Conservation (phyloP, 1,284 basidiomycete genomes). For the Ustilago tritici region DNA sequence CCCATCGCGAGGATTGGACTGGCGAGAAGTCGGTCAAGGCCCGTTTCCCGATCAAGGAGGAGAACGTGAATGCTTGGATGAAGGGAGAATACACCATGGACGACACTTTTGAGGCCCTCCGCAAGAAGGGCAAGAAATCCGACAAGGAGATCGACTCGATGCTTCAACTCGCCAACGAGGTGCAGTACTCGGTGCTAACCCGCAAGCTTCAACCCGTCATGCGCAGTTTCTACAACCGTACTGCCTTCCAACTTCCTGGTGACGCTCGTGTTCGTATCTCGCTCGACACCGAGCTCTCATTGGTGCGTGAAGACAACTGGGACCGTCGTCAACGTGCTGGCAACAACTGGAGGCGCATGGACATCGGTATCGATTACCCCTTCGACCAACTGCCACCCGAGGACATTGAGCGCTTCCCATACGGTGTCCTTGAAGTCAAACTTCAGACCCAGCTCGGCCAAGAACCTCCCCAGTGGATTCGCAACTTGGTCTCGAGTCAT, state of each 20-base stretch:
- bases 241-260: slow-evolving; percentile 97
- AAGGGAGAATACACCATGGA: slow-evolving; percentile 92
- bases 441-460: slow-evolving; percentile 96
- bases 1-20: slow-evolving; percentile 98
- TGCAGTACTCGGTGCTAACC: slow-evolving; percentile 91
- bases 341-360: slow-evolving; percentile 92
- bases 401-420: slow-evolving; percentile 92
- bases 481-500: slow-evolving; percentile 91
- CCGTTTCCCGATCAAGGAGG: slow-evolving; percentile 95
- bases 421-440: slow-evolving; percentile 93
- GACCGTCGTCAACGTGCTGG: slow-evolving; percentile 82
- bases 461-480: slow-evolving; percentile 95
- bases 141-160: slow-evolving; percentile 93
- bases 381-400: slow-evolving; percentile 82
- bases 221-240: slow-evolving; percentile 99
- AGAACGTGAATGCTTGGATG: slow-evolving; percentile 91
- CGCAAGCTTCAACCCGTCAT: slow-evolving; percentile 84
- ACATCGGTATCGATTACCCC: slow-evolving; percentile 91
- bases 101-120: slow-evolving; percentile 88
- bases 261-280: slow-evolving; percentile 98
- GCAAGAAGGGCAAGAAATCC: slow-evolving; percentile 91
- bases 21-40: slow-evolving; percentile 99
- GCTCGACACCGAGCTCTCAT: slow-evolving; percentile 93
- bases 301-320: slow-evolving; percentile 97
- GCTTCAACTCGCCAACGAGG: slow-evolving; percentile 95